Conservation (phyloP, 768 basidiomycete genomes). For the Psilocybe subaeruginosa region DNA sequence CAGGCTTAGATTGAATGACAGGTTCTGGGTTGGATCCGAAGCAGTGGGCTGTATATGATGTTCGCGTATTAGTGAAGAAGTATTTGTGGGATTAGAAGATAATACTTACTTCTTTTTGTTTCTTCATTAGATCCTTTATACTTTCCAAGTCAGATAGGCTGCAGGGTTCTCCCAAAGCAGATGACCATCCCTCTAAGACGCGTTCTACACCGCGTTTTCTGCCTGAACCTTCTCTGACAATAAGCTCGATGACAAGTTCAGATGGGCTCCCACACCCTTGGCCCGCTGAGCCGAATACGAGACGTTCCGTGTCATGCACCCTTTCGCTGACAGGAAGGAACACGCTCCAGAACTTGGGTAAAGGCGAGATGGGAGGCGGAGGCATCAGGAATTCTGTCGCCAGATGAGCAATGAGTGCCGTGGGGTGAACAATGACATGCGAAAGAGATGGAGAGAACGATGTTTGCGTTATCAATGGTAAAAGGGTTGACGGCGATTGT, state of each 20-base stretch:
- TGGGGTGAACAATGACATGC: conserved; percentile 71
- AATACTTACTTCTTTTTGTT: conserved; percentile 36
- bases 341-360: conserved; percentile 80
- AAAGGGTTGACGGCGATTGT: conserved; percentile 47
- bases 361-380: conserved; percentile 64
- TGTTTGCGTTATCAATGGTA: conserved; percentile 60
- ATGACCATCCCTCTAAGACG: conserved; percentile 66
- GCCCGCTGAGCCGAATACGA: conserved; percentile 61
- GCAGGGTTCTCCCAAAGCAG: conserved; percentile 35
- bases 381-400: conserved; percentile 70
- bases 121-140: conserved; percentile 47
- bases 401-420: conserved; percentile 68
- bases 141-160: conserved; percentile 53
- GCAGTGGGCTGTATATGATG: conserved; percentile 21
- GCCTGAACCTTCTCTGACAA: conserved; percentile 50
- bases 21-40: conserved; percentile 65
- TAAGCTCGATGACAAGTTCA: conserved; percentile 66
- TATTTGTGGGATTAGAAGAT: background rate
- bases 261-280: conserved; percentile 46
- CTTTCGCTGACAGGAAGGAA: conserved; percentile 74
- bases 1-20: conserved; percentile 88
- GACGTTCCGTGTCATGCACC: conserved; percentile 54
- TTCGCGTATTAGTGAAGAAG: background rate
- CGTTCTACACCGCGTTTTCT: conserved; percentile 61
- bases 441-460: conserved; percentile 66